Evolutionary conservation across 1,284 basidiomycete genomes (phyloP).

Genomic region (Agaricales sp.): DNA sequence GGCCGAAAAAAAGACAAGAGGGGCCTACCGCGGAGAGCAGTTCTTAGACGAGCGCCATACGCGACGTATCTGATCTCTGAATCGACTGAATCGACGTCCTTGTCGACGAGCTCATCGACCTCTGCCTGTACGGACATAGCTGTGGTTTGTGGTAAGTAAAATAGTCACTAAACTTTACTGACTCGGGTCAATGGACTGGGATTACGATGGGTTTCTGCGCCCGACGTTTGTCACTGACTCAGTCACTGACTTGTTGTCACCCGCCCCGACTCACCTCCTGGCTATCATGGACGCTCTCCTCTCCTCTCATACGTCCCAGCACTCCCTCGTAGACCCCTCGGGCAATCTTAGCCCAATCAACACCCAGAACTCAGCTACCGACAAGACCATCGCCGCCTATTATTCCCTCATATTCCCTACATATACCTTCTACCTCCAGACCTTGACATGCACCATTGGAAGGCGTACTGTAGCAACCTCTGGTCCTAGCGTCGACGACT

Average conservation of each 20-base stretch:
- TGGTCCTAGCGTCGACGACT: slow-evolving; percentile 49
- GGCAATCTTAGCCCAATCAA: neutral
- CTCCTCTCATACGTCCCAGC: neutral
- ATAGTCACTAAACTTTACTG: slow-evolving; percentile 2
- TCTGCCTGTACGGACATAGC: slow-evolving; percentile 34
- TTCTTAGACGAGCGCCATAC: slow-evolving; percentile 72
- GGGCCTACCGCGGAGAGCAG: slow-evolving; percentile 45
- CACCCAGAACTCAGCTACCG: neutral
- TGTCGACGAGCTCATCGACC: slow-evolving; percentile 48
- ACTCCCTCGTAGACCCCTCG: neutral
- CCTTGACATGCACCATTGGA: slow-evolving; percentile 72
- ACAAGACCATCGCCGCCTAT: slow-evolving; percentile 67
- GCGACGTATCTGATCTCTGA: slow-evolving; percentile 61
- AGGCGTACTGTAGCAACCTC: slow-evolving; percentile 56
- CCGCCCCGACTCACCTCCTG: neutral
- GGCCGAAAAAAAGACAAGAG: neutral
- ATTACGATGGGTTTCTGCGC: neutral
- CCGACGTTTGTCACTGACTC: neutral
- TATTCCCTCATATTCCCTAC: slow-evolving; percentile 89
- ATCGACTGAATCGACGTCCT: slow-evolving; percentile 52
- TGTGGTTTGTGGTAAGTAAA: slow-evolving; percentile 18
- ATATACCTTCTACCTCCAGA: slow-evolving; percentile 85
- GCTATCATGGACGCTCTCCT: neutral
- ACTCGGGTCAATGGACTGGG: neutral
- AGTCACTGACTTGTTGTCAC: neutral